Base-by-base conservation (phyloP, 2,329 filamentous ascomycete species). In the Pseudogymnoascus sp. region DNA sequence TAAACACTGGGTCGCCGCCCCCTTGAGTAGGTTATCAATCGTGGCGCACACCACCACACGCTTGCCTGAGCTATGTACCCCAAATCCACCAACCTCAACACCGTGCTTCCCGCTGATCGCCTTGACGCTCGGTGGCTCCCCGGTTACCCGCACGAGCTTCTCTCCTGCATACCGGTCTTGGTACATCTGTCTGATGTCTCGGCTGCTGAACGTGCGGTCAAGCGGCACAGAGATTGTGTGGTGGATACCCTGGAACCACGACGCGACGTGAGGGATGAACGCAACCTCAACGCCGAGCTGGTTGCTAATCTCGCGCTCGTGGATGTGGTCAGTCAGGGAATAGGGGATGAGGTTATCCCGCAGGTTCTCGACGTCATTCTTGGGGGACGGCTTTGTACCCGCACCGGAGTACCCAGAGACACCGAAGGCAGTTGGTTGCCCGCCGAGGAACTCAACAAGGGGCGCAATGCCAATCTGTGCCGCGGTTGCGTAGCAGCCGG, bases 91-190 rank as follows among this genome's bases (percentile, higher is more conserved):
- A 75, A 99, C 92, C 78, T 97, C 93, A 3, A 96, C 88, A 21
- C 90, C 89, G 74, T 97, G 93, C 78, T 88, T 90, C 67, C 89
- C 86, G 69, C 85, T 85, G 71, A 97, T 97, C 69, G 86, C 80
- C 79, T 92, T 96, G 64, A 97, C 93, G 10, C 87, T 79, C 2
- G 93, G 95, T 0, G 90, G 84, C 76, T 97, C 93, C 62, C 93
- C 93, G 4, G 90, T 84, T 19, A 97, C 86, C 82, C 95, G 96
- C 74, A 99, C 88, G 15, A 99, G 86, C 78, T 92, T 93, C 83
- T 97, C 95, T 61, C 93, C 93, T 5, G 93, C 93, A 73, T 96
- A 99, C 23, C 93, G 86, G 71, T 97, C 93, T 77, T 97, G 93
- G 81, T 96, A 99, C 64, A 97, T 80, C 73, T 96, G 91, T 66